Base-by-base conservation (phyloP, 2,329 filamentous ascomycete species). In the Tetracladium maxilliforme region DNA sequence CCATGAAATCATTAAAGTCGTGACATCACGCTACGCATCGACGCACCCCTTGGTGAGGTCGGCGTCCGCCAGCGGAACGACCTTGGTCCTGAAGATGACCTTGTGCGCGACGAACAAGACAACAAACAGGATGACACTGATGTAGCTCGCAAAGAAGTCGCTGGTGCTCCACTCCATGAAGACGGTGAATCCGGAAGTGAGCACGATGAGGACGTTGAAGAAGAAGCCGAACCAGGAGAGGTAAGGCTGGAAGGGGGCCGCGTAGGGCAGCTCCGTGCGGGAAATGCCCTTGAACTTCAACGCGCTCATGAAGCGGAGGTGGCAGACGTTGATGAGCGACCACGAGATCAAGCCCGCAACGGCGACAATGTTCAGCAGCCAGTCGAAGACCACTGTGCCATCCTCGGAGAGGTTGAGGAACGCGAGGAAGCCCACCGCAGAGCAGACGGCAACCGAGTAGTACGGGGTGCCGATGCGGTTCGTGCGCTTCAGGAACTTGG, bases 321-420 rank as follows among this genome's bases (percentile, higher is more conserved):
- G 71, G 41, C 68, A 75, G 24, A 60, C 38, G 42, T 57, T 64
- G 46, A 79, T 78, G 41, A 68, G 68, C 6, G 65, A 59, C 76
- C 77, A 83, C 19, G 63, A 69, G 36, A 80, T 76, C 44, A 81
- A 71, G 6, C 72, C 74, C 4, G 70, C 71, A 6, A 76, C 70
- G 25, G 70, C 66, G 10, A 64, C 71, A 35, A 82, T 70, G 51
- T 78, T 78, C 37, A 81, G 58, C 22, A 82, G 56, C 76, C 76
- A 83, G 55, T 65, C 59, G 50, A 82, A 82, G 12, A 78, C 76
- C 6, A 58, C 49, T 4, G 56, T 58, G 22, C 70, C 72, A 30
- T 49, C 54, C 21, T 54, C 47, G 7, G 65, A 70, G 10, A 79
- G 54, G 47, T 79, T 78, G 30, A 82, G 56, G 50, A 77, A 82